A percentile compares a stretch with the other conserved stretches of the same genome.
These are phyloP conservation scores for Ogataea allantospora DNA, from an alignment of 805 yeast genomes.

Conservation along the genomic window DNA sequence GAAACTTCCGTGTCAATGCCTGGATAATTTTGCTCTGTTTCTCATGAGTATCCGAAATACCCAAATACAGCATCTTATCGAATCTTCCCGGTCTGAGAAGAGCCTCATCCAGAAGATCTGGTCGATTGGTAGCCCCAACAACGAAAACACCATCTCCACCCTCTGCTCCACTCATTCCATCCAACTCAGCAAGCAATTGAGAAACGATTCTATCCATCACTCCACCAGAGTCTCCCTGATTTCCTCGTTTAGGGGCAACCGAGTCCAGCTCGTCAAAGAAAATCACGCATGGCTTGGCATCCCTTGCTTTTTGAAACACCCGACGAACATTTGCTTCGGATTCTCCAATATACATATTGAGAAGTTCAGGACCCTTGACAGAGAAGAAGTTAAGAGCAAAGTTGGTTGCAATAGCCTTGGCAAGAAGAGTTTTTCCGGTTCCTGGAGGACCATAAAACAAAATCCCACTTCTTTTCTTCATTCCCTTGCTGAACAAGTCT, in stretches of 20 bases:
- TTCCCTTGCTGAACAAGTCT: conserved; percentile 80
- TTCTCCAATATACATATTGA: conserved; percentile 98
- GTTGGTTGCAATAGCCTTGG: conserved; percentile 96
- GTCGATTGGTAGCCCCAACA: conserved; percentile 98
- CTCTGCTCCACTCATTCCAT: conserved; percentile 88
- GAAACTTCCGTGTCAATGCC: conserved; percentile 85
- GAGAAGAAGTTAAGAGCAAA: conserved; percentile 92
- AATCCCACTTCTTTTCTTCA: conserved; percentile 92
- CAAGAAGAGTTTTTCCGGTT: conserved; percentile 92
- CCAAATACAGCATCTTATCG: conserved; percentile 91
- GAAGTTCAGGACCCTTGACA: conserved; percentile 94
- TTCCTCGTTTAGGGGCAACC: conserved; percentile 97
- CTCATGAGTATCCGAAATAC: conserved; percentile 86
- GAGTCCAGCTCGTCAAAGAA: conserved; percentile 97
- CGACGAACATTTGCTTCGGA: conserved; percentile 95
- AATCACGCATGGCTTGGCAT: conserved; percentile 96
- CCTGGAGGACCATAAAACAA: conserved; percentile 98
- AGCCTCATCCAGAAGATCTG: conserved; percentile 93
- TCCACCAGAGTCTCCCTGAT: conserved; percentile 98
- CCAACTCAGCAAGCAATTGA: conserved; percentile 89
- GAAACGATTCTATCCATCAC: conserved; percentile 99
- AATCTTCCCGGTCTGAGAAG: conserved; percentile 91
- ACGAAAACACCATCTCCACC: conserved; percentile 89
- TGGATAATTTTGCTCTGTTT: conserved; percentile 83
- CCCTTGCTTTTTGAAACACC: conserved; percentile 92